Base-by-base conservation (phyloP, 2,329 filamentous ascomycete species). In the Cladophialophora immunda region DNA sequence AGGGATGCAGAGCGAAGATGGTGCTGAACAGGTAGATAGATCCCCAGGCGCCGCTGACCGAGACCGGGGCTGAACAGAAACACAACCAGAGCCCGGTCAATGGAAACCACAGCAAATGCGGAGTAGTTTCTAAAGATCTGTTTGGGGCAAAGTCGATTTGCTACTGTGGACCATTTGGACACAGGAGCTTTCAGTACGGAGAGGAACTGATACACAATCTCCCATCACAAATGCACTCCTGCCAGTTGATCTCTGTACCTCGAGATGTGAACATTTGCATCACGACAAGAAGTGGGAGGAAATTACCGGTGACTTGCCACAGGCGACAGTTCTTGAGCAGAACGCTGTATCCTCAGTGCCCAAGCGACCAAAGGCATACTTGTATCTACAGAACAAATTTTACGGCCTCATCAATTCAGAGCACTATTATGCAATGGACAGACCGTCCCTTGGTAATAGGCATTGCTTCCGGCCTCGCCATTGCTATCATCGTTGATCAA, bases 361-460 rank as follows among this genome's bases (percentile, higher is more conserved):
- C n/a, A 15, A 1, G 6, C 22, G 45, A 27, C 11, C 9, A 11
- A 27, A 50, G n/a, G 0, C 8, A 19, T 27, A 27, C 8, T 22
- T 27, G 4, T 50, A 27, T 25, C 11, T 15, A 25, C 22, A 2
- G 8, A 50, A 50, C 19, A 22, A 47, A 47, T n/a, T n/a, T n/a
- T 47, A 45, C 38, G 38, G 4, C 38, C n/a, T 19, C 34, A 4
- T 38, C 15, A 38, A 38, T 1, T 6, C 13, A 25, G 5, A 32
- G 11, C 17, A 25, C 32, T 47, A 38, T 29, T 25, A 69, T 69
- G 67, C 64, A 62, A 67, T 67, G 64, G 67, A 45, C 29, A 41
- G 45, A 81, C 30, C 79, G 80, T 52, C 79, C 80, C 22, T 80
- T 82, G 67, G 66, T 79, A 19, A 72, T 83, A 19, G 81, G 80